Evolutionary conservation across 73 alveolate species (phyloP).

Genomic region (Durusdinium trenchii): DNA sequence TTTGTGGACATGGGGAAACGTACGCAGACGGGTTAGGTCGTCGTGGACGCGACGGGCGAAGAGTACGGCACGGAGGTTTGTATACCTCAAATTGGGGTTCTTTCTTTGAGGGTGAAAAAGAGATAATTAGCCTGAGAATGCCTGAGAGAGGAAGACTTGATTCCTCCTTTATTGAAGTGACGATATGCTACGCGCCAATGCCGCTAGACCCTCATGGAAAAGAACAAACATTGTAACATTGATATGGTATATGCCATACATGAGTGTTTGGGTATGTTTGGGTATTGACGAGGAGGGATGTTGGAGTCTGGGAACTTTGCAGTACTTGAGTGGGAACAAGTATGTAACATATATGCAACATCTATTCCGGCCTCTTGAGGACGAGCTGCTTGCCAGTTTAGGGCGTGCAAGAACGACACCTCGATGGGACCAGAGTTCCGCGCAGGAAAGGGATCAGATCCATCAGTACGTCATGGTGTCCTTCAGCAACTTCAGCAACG

Average conservation of each 20-base stretch:
- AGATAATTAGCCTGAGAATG: neutral
- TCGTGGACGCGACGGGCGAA: neutral
- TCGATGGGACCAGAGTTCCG: too few species aligned
- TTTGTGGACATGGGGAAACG: neutral
- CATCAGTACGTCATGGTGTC: constrained; percentile 78
- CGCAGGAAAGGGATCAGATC: constrained; percentile 57
- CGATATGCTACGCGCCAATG: too few species aligned
- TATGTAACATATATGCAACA: neutral
- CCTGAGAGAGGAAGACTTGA: neutral
- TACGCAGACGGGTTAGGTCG: neutral
- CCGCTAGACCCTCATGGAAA: too few species aligned
- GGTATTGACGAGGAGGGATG: neutral
- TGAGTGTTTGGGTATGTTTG: too few species aligned
- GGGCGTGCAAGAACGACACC: neutral
- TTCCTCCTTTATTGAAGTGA: neutral
- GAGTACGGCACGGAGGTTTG: neutral
- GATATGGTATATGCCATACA: too few species aligned
- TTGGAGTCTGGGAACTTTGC: neutral
- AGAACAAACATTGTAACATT: too few species aligned
- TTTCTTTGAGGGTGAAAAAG: neutral
- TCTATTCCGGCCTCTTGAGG: neutral
- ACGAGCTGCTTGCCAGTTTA: neutral
- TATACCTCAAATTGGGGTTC: neutral
- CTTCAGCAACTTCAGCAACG: constrained; percentile 83
- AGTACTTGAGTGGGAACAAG: neutral